Percentiles rank a stretch among this genome's conserved stretches.
Conservation (phyloP, 1,284 basidiomycete genomes). For the Fomitiporia mediterranea region DNA sequence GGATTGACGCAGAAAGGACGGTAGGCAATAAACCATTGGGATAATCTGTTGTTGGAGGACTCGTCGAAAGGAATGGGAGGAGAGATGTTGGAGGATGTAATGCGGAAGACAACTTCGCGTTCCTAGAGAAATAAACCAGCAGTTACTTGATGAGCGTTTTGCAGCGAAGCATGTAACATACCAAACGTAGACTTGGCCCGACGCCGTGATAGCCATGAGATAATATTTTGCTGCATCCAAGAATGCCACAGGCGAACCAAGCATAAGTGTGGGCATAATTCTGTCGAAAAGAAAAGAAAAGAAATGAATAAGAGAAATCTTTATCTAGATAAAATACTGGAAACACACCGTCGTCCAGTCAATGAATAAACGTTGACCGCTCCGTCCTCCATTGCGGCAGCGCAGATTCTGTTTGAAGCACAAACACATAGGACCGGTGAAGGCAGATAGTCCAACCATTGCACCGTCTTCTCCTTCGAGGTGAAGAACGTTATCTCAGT, state of each 20-base stretch:
- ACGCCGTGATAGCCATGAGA: constrained; percentile 68
- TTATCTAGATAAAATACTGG: constrained; percentile 1
- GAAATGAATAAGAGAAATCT: constrained; percentile 15
- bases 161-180: constrained; percentile 34
- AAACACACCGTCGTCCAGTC: constrained; percentile 66
- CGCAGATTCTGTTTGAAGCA: constrained; percentile 65
- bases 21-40: constrained; percentile 12
- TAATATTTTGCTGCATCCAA: constrained; percentile 60
- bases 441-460: constrained; percentile 87
- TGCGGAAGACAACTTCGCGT: constrained; percentile 59
- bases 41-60: constrained; percentile 6
- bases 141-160: neutral
- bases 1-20: constrained; percentile 51
- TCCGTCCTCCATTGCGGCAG: constrained; percentile 74
- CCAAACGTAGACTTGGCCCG: constrained; percentile 73
- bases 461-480: constrained; percentile 51
- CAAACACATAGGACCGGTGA: constrained; percentile 63
- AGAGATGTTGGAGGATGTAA: constrained; percentile 65
- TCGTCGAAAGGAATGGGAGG: constrained; percentile 45
- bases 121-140: constrained; percentile 43
- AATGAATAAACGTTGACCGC: constrained; percentile 74
- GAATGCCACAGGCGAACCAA: constrained; percentile 69
- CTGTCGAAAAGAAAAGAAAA: constrained; percentile 35
- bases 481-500: constrained; percentile 64
- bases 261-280: constrained; percentile 65